Evolutionary conservation across 805 yeast species (phyloP), one percentile per base, ranked within the genome.

Genomic region (Metschnikowia aberdeeniae): DNA sequence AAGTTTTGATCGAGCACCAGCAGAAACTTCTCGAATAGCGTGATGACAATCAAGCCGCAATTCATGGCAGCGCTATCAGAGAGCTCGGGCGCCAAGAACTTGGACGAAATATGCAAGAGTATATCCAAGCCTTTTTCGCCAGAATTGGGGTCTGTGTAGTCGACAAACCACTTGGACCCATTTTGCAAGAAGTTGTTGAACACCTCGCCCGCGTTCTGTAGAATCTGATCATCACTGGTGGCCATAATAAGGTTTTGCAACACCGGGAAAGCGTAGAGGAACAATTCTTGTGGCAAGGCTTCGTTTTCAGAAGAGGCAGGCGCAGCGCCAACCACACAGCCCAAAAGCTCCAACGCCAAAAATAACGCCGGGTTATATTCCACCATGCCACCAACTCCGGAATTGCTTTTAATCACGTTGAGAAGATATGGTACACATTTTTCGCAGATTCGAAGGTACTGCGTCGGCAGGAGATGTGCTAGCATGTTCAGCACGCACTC

Each of bases 61-160:
- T 86, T 84, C 64, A 82, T 73, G 1, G 95, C 90, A 0, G 96
- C 96, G 36, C 84, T 77, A 54, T 89, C 97, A 12, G 85, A 76
- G 45, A 86, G 69, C 6, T 73, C 72, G 0, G 95, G 87, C 1
- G 86, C 78, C 28, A 92, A 72, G 42, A 89, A 77, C 56, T 81
- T 81, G 3, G 86, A 78, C 2, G 84, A 81, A 11, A 85, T 78
- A 28, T 75, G 71, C 13, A 93, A 66, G n/a, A 87, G 70, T 2
- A 74, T 67, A 13, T 80, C 73, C 43, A 78, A 63, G 0, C 87
- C 88, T 1, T 75, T 53, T 37, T 67, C 61, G 11, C 54, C 59
- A 6, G 70, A 64, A 3, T 62, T 53, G 1, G 66, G 61, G n/a
- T 64, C 64, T 2, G 43, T 50, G 48, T 63, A 75, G 5, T 54